These are phyloP conservation scores for Colletotrichum kahawae DNA, from an alignment of 2,329 filamentous ascomycete species.

Conservation along the genomic window DNA sequence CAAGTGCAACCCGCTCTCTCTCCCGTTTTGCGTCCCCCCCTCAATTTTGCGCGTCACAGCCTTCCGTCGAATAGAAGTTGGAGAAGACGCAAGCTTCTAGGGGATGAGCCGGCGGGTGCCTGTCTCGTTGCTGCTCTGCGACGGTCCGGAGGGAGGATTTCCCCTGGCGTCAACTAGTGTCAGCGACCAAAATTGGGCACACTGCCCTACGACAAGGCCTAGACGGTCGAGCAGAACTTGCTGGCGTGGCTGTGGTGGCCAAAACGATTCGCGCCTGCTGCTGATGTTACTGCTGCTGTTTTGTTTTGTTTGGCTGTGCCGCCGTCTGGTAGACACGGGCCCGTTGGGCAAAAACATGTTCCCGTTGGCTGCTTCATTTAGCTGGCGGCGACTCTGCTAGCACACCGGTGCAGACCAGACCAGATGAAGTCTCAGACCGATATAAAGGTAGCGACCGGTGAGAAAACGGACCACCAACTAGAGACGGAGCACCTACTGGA, in stretches of 20 bases:
- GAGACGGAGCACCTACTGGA: not conserved
- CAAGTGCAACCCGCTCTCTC: not conserved
- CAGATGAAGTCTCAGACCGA: not conserved
- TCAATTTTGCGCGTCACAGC: not conserved
- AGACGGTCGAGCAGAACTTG: not conserved
- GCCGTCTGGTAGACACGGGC: not conserved
- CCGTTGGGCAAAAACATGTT: not conserved
- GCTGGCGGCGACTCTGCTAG: not conserved
- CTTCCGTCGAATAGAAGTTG: not conserved
- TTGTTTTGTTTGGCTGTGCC: not conserved
- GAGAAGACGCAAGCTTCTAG: not conserved
- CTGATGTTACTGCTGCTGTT: not conserved
- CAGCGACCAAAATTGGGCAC: not conserved
- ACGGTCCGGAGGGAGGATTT: not conserved
- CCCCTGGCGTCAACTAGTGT: conserved; percentile 5
- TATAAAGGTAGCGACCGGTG: not conserved
- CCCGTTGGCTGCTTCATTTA: not conserved
- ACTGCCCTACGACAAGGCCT: conserved; percentile 8
- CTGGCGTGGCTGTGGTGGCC: not conserved
- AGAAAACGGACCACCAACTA: not conserved
- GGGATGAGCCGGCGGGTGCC: not conserved
- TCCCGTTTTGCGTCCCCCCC: not conserved
- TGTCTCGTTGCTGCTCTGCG: conserved; percentile 1
- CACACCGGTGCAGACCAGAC: not conserved
- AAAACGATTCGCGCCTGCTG: not conserved